A percentile compares a stretch with the other conserved stretches of the same genome.
Evolutionary conservation across 352 stramenopile genomes (phyloP).

Genomic region (Phytophthora pinifolia): DNA sequence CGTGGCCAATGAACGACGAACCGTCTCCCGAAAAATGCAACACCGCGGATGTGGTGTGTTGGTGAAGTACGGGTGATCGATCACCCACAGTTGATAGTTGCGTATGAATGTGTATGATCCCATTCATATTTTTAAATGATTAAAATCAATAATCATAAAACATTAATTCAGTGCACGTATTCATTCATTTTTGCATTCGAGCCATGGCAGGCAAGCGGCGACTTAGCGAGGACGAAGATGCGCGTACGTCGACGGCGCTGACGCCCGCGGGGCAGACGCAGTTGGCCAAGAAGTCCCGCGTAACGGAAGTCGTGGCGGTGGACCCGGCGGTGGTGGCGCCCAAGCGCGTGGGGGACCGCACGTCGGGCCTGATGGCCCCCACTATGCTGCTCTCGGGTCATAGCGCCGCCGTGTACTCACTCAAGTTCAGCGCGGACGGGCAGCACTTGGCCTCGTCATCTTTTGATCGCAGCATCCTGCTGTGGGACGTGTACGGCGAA

Average conservation of each 20-base stretch:
- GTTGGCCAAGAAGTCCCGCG: conserved; percentile 63
- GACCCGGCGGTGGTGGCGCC: conserved; percentile 57
- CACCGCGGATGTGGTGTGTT: too few species aligned
- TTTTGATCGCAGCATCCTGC: conserved; percentile 75
- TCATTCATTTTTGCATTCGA: background rate
- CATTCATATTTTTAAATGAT: too few species aligned
- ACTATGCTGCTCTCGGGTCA: conserved; percentile 85
- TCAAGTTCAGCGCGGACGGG: conserved; percentile 80
- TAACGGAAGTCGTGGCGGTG: conserved; percentile 75
- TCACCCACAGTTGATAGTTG: too few species aligned
- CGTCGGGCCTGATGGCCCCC: conserved; percentile 61
- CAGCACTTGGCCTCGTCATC: conserved; percentile 71
- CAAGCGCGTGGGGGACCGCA: conserved; percentile 56
- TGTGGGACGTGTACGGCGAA: conserved; percentile 91
- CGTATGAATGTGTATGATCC: background rate
- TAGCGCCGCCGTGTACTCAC: conserved; percentile 70
- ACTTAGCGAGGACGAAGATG: conserved; percentile 25
- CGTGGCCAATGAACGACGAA: too few species aligned
- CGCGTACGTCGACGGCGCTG: conserved; percentile 26
- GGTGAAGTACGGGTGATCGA: too few species aligned
- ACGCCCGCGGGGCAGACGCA: conserved; percentile 30
- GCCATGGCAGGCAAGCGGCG: conserved; percentile 31
- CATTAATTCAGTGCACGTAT: background rate
- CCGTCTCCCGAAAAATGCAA: too few species aligned
- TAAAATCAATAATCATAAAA: background rate